Base-by-base conservation (phyloP, 1,139 yeast species). In the Candida albicans region DNA sequence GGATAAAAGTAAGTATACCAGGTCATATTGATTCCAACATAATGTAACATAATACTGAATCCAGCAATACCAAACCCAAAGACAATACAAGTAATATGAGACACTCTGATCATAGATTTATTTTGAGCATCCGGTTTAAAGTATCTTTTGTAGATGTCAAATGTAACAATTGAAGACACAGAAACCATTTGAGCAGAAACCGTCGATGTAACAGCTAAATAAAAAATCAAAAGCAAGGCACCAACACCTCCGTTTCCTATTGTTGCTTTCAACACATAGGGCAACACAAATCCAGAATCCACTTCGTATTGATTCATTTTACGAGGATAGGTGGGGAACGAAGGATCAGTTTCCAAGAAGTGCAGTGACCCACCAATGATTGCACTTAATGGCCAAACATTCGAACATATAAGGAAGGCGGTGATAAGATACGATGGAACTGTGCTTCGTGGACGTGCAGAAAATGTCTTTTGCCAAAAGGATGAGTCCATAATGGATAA, bases 351-450 rank as follows among this genome's bases (percentile, higher is more conserved):
- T 41, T 62, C 66, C 41, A 64, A 56, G 3, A 59, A 62, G 41
- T 61, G 53, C 41, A 56, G 51, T 3, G 67, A 57, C n/a, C 63
- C 53, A 9, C 68, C 69, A 40, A 61, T 52, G 33, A 62, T 54
- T 3, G 67, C 45, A 9, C 68, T 67, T n/a, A 63, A 44, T 2
- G 67, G 62, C 67, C 67, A 67, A 26, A 63, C 66, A 45, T 62
- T 61, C 10, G 67, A 56, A 42, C 62, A 64, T 34, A 68, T 67
- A n/a, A 57, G 51, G 2, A 62, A 44, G 0, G 72, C 68, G 2
- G 68, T 70, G 35, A 64, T 55, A 27, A 68, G 50, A 45, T 70
- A 70, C 9, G 73, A 75, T 3, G 72, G 72, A 35, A 68, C 64
- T 8, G 67, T 59, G 15, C 72, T 66, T 38, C 54, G 59, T 9